phyloP scores from a whole-genome alignment of 2,329 filamentous ascomycete species.

The Phyllosticta paracitricarpa region DNA sequence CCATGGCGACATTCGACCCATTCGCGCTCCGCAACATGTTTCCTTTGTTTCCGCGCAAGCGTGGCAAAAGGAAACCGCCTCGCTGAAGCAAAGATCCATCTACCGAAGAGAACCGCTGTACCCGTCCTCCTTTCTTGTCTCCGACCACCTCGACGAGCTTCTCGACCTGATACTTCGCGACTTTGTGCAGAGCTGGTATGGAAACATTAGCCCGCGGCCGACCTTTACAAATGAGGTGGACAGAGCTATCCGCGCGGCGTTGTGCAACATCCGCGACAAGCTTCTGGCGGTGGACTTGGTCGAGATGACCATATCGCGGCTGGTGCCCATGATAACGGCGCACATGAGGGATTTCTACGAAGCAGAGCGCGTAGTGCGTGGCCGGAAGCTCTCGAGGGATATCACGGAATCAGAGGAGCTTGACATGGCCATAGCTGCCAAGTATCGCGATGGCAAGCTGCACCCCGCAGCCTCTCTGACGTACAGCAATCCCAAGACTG shows the following conservation, averaged over 20 bases:
- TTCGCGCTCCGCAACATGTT: slow-evolving; percentile 23
- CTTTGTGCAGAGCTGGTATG: slow-evolving; percentile 85
- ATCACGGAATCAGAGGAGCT: slow-evolving; percentile 95
- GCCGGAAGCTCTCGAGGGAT: slow-evolving; percentile 75
- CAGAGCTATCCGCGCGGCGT: slow-evolving; percentile 60
- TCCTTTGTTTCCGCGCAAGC: slow-evolving; percentile 52
- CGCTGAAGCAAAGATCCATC: slow-evolving; percentile 53
- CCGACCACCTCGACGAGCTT: slow-evolving; percentile 67
- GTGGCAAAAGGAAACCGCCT: slow-evolving; percentile 63
- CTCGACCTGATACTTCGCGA: slow-evolving; percentile 69
- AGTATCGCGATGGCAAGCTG: slow-evolving; percentile 79
- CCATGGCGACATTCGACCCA: slow-evolving; percentile 23
- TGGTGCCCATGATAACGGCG: slow-evolving; percentile 78
- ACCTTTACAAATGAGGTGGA: slow-evolving; percentile 83
- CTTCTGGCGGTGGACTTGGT: slow-evolving; percentile 71
- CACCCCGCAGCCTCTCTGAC: slow-evolving; percentile 77
- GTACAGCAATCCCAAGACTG: slow-evolving; percentile 71
- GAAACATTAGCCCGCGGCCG: slow-evolving; percentile 68
- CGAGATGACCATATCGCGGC: slow-evolving; percentile 67
- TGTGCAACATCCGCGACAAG: slow-evolving; percentile 61
- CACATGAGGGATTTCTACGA: slow-evolving; percentile 88
- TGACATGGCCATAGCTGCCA: slow-evolving; percentile 88
- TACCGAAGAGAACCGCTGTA: slow-evolving; percentile 65
- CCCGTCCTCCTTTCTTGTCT: slow-evolving; percentile 65
- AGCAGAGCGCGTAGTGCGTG: slow-evolving; percentile 77